These are phyloP conservation scores for Amanita rimosa DNA, from an alignment of 768 basidiomycete species.

Conservation along the genomic window DNA sequence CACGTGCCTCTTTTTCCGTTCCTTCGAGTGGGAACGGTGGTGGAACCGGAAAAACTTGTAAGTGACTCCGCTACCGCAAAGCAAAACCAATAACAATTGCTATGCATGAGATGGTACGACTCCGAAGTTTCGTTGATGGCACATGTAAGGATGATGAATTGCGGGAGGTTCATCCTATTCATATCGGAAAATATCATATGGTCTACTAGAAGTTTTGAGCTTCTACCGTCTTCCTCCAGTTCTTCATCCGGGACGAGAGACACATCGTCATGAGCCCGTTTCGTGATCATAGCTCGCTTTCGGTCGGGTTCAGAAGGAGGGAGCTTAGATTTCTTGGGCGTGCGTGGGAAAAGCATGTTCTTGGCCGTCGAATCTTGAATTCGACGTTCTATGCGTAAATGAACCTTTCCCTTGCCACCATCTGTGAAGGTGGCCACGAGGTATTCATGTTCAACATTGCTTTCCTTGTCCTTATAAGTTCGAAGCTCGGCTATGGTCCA, in stretches of 20 bases:
- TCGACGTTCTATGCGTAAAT: not conserved
- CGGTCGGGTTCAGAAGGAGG: not conserved
- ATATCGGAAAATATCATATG: not conserved
- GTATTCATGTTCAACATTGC: too few relatives aligned
- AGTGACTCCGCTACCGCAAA: not conserved
- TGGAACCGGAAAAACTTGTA: not conserved
- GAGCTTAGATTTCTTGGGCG: too few relatives aligned
- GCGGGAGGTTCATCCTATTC: not conserved
- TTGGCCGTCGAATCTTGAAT: not conserved
- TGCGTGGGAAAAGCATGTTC: too few relatives aligned
- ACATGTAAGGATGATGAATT: not conserved
- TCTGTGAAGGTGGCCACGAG: not conserved
- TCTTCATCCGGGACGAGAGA: too few relatives aligned
- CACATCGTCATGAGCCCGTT: too few relatives aligned
- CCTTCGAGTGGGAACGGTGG: rapidly evolving
- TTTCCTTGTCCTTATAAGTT: not conserved
- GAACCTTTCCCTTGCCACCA: not conserved
- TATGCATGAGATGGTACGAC: not conserved
- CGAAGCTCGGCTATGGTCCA: not conserved
- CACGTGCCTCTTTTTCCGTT: not conserved
- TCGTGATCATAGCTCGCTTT: too few relatives aligned
- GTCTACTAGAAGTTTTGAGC: not conserved
- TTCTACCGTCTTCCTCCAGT: not conserved
- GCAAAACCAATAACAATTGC: not conserved
- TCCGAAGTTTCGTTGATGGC: not conserved